phyloP scores from a whole-genome alignment of 1,284 basidiomycete genomes.

The Rhodotorula sp. region DNA sequence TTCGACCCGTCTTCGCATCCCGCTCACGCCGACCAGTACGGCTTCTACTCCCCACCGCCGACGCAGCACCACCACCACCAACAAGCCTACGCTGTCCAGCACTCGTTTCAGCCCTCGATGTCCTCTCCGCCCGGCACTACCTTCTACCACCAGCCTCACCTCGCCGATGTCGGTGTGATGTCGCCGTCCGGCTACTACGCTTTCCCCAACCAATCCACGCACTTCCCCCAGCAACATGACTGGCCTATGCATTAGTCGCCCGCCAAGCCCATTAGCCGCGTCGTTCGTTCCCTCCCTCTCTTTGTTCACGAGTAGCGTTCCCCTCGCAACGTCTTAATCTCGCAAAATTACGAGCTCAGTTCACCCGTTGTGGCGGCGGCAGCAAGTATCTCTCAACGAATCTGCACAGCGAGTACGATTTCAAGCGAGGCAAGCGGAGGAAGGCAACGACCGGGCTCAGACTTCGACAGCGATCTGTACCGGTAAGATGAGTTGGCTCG shows the following conservation, averaged over 20 bases:
- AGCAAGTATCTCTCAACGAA: too few species aligned
- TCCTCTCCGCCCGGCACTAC: not conserved
- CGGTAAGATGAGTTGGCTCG: too few species aligned
- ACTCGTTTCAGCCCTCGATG: too few species aligned
- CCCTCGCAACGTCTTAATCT: not conserved
- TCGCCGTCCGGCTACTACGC: too few species aligned
- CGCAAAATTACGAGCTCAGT: too few species aligned
- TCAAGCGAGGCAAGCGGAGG: not conserved
- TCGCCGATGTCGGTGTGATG: too few species aligned
- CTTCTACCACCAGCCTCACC: not conserved
- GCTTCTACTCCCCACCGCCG: not conserved
- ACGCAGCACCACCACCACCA: not conserved
- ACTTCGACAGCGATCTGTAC: constrained; percentile 13
- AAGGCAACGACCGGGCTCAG: not conserved
- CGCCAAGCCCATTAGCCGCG: not conserved
- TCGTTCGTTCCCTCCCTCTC: not conserved
- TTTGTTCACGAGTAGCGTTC: not conserved
- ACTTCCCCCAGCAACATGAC: not conserved
- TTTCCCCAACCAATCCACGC: too few species aligned
- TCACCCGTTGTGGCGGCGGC: too few species aligned
- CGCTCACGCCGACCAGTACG: not conserved
- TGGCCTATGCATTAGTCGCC: not conserved
- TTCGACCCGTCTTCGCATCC: not conserved
- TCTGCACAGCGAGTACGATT: too few species aligned
- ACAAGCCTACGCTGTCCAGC: not conserved